A percentile compares a stretch with the other conserved stretches of the same genome.
Evolutionary conservation across 805 yeast species (phyloP).

Genomic region (Saturnispora diversa): DNA sequence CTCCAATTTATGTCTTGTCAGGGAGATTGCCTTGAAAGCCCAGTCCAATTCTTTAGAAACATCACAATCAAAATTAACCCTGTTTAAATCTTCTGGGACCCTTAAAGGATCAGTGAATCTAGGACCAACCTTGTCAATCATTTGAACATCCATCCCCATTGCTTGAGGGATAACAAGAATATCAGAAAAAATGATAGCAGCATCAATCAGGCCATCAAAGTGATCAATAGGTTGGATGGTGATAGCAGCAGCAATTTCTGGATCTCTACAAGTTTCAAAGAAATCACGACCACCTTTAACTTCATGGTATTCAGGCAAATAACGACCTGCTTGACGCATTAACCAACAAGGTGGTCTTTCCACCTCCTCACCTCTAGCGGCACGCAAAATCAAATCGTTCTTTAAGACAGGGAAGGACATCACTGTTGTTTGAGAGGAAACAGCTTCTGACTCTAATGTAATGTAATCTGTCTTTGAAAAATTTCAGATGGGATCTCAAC

Average conservation of each 20-base stretch:
- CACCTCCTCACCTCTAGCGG: slow-evolving; percentile 82
- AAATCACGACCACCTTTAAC: slow-evolving; percentile 83
- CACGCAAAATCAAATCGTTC: slow-evolving; percentile 85
- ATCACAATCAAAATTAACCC: slow-evolving; percentile 52
- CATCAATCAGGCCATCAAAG: slow-evolving; percentile 83
- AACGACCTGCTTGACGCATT: slow-evolving; percentile 97
- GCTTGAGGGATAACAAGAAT: slow-evolving; percentile 96
- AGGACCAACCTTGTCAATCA: slow-evolving; percentile 94
- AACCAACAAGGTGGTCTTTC: slow-evolving; percentile 98
- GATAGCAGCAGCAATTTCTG: slow-evolving; percentile 87
- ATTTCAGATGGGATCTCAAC: no score
- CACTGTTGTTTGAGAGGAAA: no score
- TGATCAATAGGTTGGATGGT: slow-evolving; percentile 94
- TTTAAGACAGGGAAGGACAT: slow-evolving; percentile 63
- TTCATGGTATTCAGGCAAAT: slow-evolving; percentile 83
- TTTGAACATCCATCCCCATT: slow-evolving; percentile 90
- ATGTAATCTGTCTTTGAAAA: no score
- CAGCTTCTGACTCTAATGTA: no score
- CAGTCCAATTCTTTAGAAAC: slow-evolving; percentile 74
- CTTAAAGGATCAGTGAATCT: slow-evolving; percentile 85
- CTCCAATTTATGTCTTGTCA: slow-evolving; percentile 75
- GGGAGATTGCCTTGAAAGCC: slow-evolving; percentile 90
- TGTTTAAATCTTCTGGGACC: slow-evolving; percentile 55
- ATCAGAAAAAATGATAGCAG: slow-evolving; percentile 94
- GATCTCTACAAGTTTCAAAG: slow-evolving; percentile 90